Percentiles rank a stretch among this genome's conserved stretches.
Conservation (phyloP, 192 early-diverging fungal species). For the Coemansia sp. region DNA sequence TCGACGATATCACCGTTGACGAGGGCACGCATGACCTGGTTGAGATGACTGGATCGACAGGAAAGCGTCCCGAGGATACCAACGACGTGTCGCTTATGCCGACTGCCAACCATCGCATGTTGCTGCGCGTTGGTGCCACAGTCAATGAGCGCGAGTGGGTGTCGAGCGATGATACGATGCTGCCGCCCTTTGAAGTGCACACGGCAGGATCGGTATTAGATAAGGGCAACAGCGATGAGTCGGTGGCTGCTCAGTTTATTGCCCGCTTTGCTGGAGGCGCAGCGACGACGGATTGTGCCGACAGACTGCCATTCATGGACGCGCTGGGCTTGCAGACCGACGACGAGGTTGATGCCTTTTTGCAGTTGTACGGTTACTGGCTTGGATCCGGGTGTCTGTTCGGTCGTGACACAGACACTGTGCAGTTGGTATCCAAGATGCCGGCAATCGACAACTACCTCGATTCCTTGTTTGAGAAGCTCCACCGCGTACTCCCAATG, state of each 20-base stretch:
- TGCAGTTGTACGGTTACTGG: conserved; percentile 48
- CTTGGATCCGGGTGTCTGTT: conserved; percentile 4
- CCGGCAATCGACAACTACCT: conserved; percentile 13
- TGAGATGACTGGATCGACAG: conserved; percentile 14
- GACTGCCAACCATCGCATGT: conserved; percentile 31
- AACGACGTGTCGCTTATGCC: conserved; percentile 21
- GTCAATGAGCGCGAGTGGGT: neutral
- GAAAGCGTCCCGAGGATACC: neutral
- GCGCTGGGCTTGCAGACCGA: conserved; percentile 25
- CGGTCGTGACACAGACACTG: neutral
- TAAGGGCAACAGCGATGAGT: neutral
- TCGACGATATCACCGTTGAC: conserved; percentile 21
- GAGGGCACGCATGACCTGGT: conserved; percentile 22
- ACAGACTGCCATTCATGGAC: conserved; percentile 13
- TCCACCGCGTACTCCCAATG: conserved; percentile 7
- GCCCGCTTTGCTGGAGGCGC: conserved; percentile 23
- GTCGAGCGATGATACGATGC: neutral
- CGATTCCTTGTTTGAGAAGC: conserved; percentile 6
- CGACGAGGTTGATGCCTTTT: conserved; percentile 21
- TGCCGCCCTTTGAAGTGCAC: conserved; percentile 25
- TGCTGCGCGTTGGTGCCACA: conserved; percentile 23
- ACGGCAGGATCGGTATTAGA: conserved; percentile 21
- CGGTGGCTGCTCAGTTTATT: conserved; percentile 22
- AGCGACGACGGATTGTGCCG: neutral
- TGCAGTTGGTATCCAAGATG: neutral